A percentile compares a stretch with the other conserved stretches of the same genome.
Evolutionary conservation across 192 early-diverging fungal species (phyloP).

Genomic region (Rhizophagus sp.): DNA sequence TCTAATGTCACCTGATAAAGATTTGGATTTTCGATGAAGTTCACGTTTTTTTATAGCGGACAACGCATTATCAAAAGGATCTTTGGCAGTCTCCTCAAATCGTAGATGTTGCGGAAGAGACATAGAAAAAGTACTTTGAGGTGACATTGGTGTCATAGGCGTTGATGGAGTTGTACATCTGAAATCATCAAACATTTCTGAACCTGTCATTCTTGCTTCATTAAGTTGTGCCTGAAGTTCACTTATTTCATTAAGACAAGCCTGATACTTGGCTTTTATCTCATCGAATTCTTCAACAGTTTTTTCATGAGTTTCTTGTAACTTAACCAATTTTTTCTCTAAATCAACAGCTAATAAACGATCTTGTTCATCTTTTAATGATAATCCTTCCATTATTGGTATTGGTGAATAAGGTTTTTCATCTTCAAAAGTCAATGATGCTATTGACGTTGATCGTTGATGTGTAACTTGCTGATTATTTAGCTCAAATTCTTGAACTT

Average conservation of each 20-base stretch:
- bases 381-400: neutral
- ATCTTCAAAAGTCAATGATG: neutral
- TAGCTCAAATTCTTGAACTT: neutral
- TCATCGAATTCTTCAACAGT: conserved; percentile 5
- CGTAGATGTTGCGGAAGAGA: neutral
- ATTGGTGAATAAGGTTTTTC: neutral
- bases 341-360: neutral
- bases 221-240: conserved; percentile 14
- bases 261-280: conserved; percentile 18
- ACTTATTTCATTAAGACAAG: conserved; percentile 21
- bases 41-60: neutral
- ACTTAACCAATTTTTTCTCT: conserved; percentile 15
- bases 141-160: neutral
- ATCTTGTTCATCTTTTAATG: conserved; percentile 3
- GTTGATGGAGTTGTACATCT: neutral
- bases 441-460: neutral
- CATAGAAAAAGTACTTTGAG: neutral
- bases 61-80: neutral
- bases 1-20: conserved; percentile 15
- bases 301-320: conserved; percentile 20
- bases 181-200: neutral
- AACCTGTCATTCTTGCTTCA: neutral
- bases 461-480: neutral
- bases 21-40: conserved; percentile 14
- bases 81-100: neutral